Percentiles rank a stretch among this genome's conserved stretches.
These are phyloP conservation scores for Gracilaria domingensis DNA, from an alignment of 23 red algal genomes.

Conservation along the genomic window DNA sequence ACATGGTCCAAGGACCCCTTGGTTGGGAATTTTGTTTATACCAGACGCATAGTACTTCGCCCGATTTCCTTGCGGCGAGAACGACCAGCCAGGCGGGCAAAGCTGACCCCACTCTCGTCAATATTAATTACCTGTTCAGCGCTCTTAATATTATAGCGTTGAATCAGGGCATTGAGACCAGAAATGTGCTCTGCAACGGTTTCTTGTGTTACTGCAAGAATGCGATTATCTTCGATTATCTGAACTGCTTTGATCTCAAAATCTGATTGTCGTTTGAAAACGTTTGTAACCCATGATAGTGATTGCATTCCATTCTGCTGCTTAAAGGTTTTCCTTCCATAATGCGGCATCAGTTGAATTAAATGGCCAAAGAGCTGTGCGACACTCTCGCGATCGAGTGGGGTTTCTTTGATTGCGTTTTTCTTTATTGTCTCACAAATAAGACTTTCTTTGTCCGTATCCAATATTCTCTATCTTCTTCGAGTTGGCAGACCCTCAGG, in stretches of 20 bases:
- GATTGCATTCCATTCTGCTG: neutral
- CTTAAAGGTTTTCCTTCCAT: no score
- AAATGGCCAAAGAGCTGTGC: no score
- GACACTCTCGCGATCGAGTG: no score
- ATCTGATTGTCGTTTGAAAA: neutral
- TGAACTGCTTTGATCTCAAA: neutral
- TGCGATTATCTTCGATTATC: neutral
- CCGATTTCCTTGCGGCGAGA: neutral
- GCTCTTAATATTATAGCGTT: neutral
- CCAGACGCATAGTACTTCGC: neutral
- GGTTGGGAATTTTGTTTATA: neutral
- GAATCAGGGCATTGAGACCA: neutral
- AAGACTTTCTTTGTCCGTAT: no score
- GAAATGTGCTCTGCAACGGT: slow-evolving; percentile 11
- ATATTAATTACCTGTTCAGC: neutral
- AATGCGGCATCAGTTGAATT: no score
- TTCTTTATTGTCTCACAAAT: no score
- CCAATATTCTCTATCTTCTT: no score
- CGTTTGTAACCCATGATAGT: neutral
- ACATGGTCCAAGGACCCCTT: slow-evolving; percentile 4
- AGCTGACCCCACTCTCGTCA: neutral
- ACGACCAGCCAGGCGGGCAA: neutral
- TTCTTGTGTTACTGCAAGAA: neutral
- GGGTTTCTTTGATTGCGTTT: no score
- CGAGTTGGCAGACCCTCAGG: no score